Percentiles rank a stretch among this genome's conserved stretches.
Conservation (phyloP, 768 basidiomycete species). For the Chalciporus sphaerocephalus region DNA sequence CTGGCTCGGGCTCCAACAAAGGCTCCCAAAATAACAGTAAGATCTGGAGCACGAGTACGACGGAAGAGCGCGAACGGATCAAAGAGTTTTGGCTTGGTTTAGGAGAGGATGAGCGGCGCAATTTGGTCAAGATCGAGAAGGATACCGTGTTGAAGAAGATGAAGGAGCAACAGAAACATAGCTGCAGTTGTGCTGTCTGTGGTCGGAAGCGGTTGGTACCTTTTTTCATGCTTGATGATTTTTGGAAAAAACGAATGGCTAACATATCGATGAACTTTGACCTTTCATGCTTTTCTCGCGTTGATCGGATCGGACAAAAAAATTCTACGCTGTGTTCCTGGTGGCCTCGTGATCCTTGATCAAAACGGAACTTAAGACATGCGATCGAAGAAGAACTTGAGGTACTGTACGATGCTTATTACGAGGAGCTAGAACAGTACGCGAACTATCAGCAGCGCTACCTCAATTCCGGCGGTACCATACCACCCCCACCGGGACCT, state of each 20-base stretch:
- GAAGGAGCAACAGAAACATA: constrained; percentile 99
- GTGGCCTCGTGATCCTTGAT: constrained; percentile 12
- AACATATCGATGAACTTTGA: constrained; percentile 21
- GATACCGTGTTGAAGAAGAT: constrained; percentile 97
- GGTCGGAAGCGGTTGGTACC: constrained; percentile 87
- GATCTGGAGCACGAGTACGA: constrained; percentile 92
- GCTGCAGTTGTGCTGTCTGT: constrained; percentile 93
- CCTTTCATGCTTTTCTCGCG: constrained; percentile 14
- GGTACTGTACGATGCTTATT: constrained; percentile 99
- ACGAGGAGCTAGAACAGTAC: constrained; percentile 99
- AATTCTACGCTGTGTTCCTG: constrained; percentile 4
- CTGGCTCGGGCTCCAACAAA: constrained; percentile 24
- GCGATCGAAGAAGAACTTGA: constrained; percentile 99
- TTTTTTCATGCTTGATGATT: constrained; percentile 26
- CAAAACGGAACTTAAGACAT: constrained; percentile 50
- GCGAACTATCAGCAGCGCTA: constrained; percentile 97
- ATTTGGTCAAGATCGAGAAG: constrained; percentile 96
- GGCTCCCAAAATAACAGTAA: constrained; percentile 54
- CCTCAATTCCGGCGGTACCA: constrained; percentile 82
- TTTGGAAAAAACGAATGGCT: constrained; percentile 15
- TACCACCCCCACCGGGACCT: constrained; percentile 90
- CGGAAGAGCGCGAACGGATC: constrained; percentile 93
- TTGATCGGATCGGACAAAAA: constrained; percentile 22
- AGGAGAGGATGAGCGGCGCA: constrained; percentile 85
- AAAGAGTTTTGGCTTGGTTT: constrained; percentile 97